Evolutionary conservation across 441 rosid species (phyloP), one percentile per base, ranked within the genome.

Genomic region (Melastoma candidum): DNA sequence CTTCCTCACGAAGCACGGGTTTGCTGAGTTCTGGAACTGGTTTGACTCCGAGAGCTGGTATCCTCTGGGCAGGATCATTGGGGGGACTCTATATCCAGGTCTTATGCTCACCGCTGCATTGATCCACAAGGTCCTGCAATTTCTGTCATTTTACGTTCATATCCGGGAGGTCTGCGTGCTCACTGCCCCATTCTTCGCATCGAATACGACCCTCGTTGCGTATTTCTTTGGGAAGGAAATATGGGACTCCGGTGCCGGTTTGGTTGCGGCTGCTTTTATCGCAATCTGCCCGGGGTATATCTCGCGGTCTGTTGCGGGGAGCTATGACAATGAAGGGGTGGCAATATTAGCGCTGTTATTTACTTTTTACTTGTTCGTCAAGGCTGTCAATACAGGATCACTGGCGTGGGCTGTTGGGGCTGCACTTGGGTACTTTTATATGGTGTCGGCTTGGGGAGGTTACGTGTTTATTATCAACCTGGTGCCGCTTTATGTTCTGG

Each of bases 381-480:
- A 88, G 69, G 95, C 97, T 0, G 97, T 93, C 10, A 93, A 88
- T 41, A 86, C 95, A 24, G 98, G 98, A 0, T 93, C 93, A 0
- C 69, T 89, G 53, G 76, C 97, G 11, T 93, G 98, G 98, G 74
- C 85, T 11, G 58, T 93, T 72, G 92, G 75, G 51, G 82, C 98
- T 5, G 98, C 98, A 8, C 89, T 88, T 56, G 95, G 95, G 46
- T 93, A 93, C 68, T 93, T 93, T 49, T 93, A 89, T 56, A 93
- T 93, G 98, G 98, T 93, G 56, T 93, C 98, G 0, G 97, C 97
- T 3, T 93, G 98, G 97, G 97, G 97, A 54, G 98, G 97, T 3
- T 88, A 93, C 72, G 95, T 93, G 51, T 93, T 93, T 65, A 93
- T 93, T 43, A 93, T 93, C 60, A 93, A 93, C 67, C 74, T 93